Conservation (phyloP, 352 stramenopile species). For the Pythium folliculosum region DNA sequence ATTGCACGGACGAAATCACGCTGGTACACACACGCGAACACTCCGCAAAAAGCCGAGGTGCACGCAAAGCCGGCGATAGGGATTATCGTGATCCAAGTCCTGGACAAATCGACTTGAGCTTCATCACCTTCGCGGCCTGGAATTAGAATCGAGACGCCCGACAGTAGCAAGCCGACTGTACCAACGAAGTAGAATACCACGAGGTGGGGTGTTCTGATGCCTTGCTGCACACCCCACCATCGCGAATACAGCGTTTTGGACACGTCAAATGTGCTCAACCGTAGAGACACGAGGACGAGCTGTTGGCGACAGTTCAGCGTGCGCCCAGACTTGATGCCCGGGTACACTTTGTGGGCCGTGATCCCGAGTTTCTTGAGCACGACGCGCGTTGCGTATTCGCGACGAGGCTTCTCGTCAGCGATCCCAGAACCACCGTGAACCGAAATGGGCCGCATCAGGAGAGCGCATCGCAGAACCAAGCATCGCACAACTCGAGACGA, state of each 20-base stretch:
- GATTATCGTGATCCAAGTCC: neutral
- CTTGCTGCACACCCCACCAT: neutral
- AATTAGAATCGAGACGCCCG: slow-evolving; percentile 13
- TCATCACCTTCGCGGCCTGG: neutral
- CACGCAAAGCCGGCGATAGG: slow-evolving; percentile 5
- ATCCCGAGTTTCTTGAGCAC: slow-evolving; percentile 27
- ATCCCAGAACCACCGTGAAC: neutral
- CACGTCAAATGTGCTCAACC: slow-evolving; percentile 24
- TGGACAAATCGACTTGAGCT: neutral
- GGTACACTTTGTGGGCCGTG: slow-evolving; percentile 20
- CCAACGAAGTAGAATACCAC: slow-evolving; percentile 17
- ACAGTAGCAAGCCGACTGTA: slow-evolving; percentile 17
- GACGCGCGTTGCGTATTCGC: slow-evolving; percentile 17
- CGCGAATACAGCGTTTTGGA: slow-evolving; percentile 8
- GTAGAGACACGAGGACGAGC: slow-evolving; percentile 24
- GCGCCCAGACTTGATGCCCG: slow-evolving; percentile 12
- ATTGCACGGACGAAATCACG: slow-evolving; percentile 20
- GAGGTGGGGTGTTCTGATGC: neutral
- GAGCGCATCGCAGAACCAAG: slow-evolving; percentile 11
- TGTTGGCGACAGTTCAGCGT: slow-evolving; percentile 17
- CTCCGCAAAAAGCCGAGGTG: slow-evolving; percentile 14
- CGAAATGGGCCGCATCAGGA: slow-evolving; percentile 8
- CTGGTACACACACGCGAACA: slow-evolving; percentile 14
- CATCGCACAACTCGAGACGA: slow-evolving; percentile 20
- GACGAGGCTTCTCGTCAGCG: neutral